These are phyloP conservation scores for Acanthamoeba rhysodes DNA, from an alignment of 208 protist genomes.

Conservation along the genomic window DNA sequence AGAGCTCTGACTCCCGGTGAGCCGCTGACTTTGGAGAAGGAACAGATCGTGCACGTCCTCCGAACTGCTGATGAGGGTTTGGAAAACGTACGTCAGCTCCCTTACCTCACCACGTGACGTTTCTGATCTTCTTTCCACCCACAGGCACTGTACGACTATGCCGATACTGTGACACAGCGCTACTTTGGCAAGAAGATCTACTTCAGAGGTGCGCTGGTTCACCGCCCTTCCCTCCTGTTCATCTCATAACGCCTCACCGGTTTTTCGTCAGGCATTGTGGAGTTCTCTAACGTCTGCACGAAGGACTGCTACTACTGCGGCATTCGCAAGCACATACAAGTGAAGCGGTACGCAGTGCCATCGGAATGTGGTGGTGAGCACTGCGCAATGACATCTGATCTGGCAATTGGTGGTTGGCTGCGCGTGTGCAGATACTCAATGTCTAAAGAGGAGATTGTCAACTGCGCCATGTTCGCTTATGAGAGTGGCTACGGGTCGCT, in stretches of 20 bases:
- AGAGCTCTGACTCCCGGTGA: not conserved
- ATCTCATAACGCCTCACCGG: not conserved
- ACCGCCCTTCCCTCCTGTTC: not conserved
- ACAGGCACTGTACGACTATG: conserved; percentile 51
- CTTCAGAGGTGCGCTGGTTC: conserved; percentile 18
- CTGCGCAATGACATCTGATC: not conserved
- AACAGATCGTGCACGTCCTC: conserved; percentile 50
- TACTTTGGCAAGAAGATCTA: conserved; percentile 80
- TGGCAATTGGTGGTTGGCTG: not conserved
- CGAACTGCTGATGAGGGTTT: not conserved
- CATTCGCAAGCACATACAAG: conserved; percentile 80
- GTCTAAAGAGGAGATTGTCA: conserved; percentile 82
- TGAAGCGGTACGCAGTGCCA: not conserved
- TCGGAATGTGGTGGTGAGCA: no score
- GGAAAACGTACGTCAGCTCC: not conserved
- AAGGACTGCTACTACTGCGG: conserved; percentile 88
- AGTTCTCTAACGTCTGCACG: conserved; percentile 88
- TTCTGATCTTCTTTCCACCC: not conserved
- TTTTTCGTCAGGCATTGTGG: conserved; percentile 78
- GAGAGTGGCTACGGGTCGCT: conserved; percentile 81
- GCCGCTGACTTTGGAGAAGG: conserved; percentile 2
- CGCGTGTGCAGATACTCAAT: conserved; percentile 79
- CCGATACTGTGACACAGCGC: conserved; percentile 65
- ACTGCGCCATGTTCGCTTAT: conserved; percentile 77
- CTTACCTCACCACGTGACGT: not conserved